These are phyloP conservation scores for Didymella segeticola DNA, from an alignment of 2,329 filamentous ascomycete genomes.

Conservation along the genomic window DNA sequence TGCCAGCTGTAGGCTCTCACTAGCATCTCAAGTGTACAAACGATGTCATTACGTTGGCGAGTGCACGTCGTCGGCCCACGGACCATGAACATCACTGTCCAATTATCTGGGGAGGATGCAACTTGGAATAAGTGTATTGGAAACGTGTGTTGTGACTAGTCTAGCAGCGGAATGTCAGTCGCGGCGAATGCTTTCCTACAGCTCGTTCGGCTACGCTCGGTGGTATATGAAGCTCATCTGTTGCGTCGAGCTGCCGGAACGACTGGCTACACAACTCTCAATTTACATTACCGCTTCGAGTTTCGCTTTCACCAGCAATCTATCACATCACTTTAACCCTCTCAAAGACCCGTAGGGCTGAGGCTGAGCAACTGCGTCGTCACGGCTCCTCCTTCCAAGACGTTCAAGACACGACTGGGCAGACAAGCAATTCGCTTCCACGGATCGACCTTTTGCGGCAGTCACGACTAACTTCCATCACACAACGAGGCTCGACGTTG, in stretches of 20 bases:
- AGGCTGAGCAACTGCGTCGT: slow-evolving; percentile 16
- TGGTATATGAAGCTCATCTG: neutral
- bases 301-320: neutral
- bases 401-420: slow-evolving; percentile 2
- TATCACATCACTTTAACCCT: neutral
- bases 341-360: slow-evolving; percentile 5
- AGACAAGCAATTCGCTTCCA: slow-evolving; percentile 16
- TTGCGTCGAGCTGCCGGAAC: neutral
- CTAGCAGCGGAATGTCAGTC: neutral
- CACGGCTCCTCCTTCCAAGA: slow-evolving; percentile 9
- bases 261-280: neutral
- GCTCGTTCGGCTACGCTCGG: slow-evolving; percentile 4
- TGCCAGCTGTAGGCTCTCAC: slow-evolving; percentile 18
- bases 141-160: neutral
- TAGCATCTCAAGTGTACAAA: neutral
- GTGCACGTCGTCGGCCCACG: slow-evolving; percentile 18
- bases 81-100: slow-evolving; percentile 10
- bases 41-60: slow-evolving; percentile 16
- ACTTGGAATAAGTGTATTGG: neutral
- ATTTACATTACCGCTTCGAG: slow-evolving; percentile 1
- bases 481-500: slow-evolving; percentile 8
- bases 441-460: slow-evolving; percentile 5
- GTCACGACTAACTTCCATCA: neutral
- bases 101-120: neutral
- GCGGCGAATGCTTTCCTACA: neutral